Conservation (phyloP, 2,329 filamentous ascomycete genomes). For the Fusarium clavum region DNA sequence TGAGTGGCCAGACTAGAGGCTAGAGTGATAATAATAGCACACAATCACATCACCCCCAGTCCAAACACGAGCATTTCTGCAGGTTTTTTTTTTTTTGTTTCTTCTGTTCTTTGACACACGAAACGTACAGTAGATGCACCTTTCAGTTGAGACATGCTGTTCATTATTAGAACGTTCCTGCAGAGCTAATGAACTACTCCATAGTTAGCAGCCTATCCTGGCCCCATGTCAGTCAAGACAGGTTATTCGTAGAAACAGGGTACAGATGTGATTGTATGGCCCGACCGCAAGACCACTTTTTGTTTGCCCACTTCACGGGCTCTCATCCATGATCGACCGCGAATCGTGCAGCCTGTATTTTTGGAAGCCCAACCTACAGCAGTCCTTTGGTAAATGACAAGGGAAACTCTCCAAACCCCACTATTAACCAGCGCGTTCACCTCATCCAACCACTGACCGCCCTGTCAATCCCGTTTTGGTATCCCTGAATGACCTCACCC, state of each 20-base stretch:
- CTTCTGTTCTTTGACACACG: neutral
- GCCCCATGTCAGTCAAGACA: neutral
- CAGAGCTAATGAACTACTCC: conserved; percentile 2
- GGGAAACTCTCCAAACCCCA: neutral
- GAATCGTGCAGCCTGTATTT: conserved; percentile 17
- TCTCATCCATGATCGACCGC: conserved; percentile 23
- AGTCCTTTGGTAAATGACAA: neutral
- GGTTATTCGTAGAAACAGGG: neutral
- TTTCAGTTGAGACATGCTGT: conserved; percentile 8
- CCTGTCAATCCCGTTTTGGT: conserved; percentile 15
- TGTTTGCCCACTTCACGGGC: neutral
- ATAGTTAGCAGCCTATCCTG: conserved; percentile 10
- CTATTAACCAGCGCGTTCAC: conserved; percentile 16
- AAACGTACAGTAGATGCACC: neutral
- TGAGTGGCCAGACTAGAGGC: conserved; percentile 13
- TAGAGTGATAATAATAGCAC: conserved; percentile 31
- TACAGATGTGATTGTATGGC: neutral
- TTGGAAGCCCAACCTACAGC: conserved; percentile 8
- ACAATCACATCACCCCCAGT: conserved; percentile 25
- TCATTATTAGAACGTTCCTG: conserved; percentile 26
- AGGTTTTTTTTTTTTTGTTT: conserved; percentile 5
- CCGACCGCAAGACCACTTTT: conserved; percentile 10
- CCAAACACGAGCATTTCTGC: conserved; percentile 28
- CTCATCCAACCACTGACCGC: conserved; percentile 35
- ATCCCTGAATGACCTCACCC: conserved; percentile 29